Evolutionary conservation across 106 monocot species (phyloP), one percentile per base, ranked within the genome.

Genomic region (Chionographis japonica): DNA sequence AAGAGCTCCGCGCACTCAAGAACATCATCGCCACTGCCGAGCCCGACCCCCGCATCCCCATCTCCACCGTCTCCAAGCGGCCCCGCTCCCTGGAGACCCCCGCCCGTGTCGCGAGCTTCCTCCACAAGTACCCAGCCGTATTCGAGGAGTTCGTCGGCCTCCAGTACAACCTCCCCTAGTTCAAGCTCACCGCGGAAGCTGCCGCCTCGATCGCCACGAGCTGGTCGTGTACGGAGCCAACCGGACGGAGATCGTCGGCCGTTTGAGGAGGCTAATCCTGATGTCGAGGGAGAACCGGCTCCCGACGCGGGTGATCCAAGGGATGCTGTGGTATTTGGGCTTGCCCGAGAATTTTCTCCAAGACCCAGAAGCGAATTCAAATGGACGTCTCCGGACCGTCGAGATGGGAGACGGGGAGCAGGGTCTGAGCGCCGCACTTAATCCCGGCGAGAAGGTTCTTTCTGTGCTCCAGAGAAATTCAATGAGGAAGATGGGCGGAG

Each of bases 261-360:
- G 86, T 58, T 43, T 94, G 40, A 41, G 75, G 55, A 65, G 84
- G 51, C 20, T 90, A 37, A 61, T 90, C 12, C 40, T 84, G 19
- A 94, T 90, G 94, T 74, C 82, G 9, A 77, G 37, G 55, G 73
- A 78, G 12, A 74, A 71, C 58, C 19, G 56, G 53, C 78, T 94
- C 8, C 87, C 94, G 2, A 70, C 86, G n/a, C 70, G 77, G 63
- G 71, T 86, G 7, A 72, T 86, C 2, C 78, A 89, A 58, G 93
- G 93, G 9, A 77, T 93, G 93, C 77, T 84, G 20, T 93, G 86
- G 89, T 80, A 72, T 64, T 63, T 93, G 37, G 89, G 89, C 15
- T 56, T 93, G 56, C 86, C 89, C 3, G 84, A 86, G 16, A 73
- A 86, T 68, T 93, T 84, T 49, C 65, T 79, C 10, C 51, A 72